Base-by-base conservation (phyloP, 2,329 filamentous ascomycete genomes). In the Aspergillus sojae region DNA sequence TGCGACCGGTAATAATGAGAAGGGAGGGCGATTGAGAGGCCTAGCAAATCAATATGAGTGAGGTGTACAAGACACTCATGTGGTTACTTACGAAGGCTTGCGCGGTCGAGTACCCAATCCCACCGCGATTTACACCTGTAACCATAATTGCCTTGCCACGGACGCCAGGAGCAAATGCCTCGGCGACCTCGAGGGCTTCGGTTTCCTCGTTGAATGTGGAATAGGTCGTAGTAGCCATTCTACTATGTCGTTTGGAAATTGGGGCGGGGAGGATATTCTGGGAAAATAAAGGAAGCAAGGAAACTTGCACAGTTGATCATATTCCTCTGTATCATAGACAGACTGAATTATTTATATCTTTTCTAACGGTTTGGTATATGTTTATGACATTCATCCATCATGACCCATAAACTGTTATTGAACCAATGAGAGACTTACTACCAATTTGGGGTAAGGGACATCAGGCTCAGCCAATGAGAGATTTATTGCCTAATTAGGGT, bases 141-240 rank as follows among this genome's bases (percentile, higher is more conserved):
- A 69, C 6, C 5, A 68, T 12, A 21, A 67, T 45, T 3, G 76
- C 79, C 69, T 78, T 82, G 28, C 76, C 78, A 5, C 60, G 68
- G 62, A 82, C 72, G 1, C 57, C 61, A 6, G 72, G 68, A 10
- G 71, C 66, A 58, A 81, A 81, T 19, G 72, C 72, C 45, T 73
- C 70, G 26, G 78, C 78, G 14, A 81, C 79, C 26, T 80, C 77
- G 10, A 76, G 58, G n/a, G 67, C 77, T 64, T 79, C 76, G 19
- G 80, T 81, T 0, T 74, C 64, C 2, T 61, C 61, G 56, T 75
- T 70, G 63, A 78, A 80, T 23, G 77, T 69, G 28, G 77, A 63
- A 64, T 80, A 65, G 21, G 76, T 77, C 57, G 75, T 78, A 26
- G 60, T 45, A 39, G 65, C 55, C 62, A 67, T 67, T 32, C n/a